Percentiles rank a stretch among this genome's conserved stretches.
These are phyloP conservation scores for Hericium alpestre DNA, from an alignment of 768 basidiomycete genomes.

Conservation along the genomic window DNA sequence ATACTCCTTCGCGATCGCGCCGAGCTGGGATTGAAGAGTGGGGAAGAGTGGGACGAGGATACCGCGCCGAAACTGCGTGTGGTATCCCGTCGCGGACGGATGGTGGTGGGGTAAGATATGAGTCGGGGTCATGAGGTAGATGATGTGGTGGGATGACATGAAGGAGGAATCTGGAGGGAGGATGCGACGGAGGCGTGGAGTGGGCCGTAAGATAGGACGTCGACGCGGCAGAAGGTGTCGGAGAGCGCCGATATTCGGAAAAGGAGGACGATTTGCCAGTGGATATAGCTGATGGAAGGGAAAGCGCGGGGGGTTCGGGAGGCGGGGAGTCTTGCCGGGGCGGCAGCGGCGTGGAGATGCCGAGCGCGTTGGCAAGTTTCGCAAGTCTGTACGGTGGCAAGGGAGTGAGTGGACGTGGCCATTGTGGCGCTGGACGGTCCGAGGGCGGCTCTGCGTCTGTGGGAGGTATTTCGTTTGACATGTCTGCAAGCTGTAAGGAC, in stretches of 20 bases:
- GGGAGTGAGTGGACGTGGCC: conserved; percentile 62
- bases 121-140: conserved; percentile 53
- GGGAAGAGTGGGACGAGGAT: conserved; percentile 80
- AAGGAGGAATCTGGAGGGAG: conserved; percentile 59
- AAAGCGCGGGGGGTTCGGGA: conserved; percentile 17
- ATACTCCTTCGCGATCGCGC: conserved; percentile 88
- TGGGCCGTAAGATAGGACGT: conserved; percentile 29
- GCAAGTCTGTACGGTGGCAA: conserved; percentile 69
- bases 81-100: conserved; percentile 61
- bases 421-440: conserved; percentile 21
- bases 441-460: not conserved
- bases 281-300: conserved; percentile 7
- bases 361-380: conserved; percentile 77
- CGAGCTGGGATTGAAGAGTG: conserved; percentile 71
- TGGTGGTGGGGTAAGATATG: conserved; percentile 42
- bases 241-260: conserved; percentile 36
- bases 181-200: conserved; percentile 25
- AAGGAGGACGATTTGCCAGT: conserved; percentile 14
- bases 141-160: conserved; percentile 74
- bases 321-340: conserved; percentile 14
- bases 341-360: conserved; percentile 67
- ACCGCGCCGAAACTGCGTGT: conserved; percentile 71
- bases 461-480: conserved; percentile 2
- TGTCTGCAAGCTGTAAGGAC: not conserved
- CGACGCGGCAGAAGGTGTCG: conserved; percentile 26